Percentiles rank a stretch among this genome's conserved stretches.
These are phyloP conservation scores for Brettanomyces bruxellensis DNA, from an alignment of 805 yeast species.

Conservation along the genomic window DNA sequence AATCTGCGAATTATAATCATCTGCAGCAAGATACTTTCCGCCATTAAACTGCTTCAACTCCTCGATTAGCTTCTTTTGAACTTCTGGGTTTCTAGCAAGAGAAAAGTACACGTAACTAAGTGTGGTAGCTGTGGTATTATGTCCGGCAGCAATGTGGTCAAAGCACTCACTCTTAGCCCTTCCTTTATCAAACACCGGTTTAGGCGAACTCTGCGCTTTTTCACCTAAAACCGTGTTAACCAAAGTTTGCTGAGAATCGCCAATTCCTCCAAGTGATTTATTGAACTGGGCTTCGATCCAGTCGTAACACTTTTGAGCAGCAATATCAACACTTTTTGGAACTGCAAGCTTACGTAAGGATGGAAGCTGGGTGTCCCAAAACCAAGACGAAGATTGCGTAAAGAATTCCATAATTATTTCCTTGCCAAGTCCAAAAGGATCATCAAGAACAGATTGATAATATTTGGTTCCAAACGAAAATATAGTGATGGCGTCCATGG, in stretches of 20 bases:
- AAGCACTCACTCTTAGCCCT: conserved; percentile 38
- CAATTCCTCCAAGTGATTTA: conserved; percentile 9
- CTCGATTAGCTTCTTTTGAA: conserved; percentile 37
- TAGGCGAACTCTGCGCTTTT: conserved; percentile 6
- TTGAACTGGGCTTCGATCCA: conserved; percentile 34
- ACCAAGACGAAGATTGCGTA: conserved; percentile 49
- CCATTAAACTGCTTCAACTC: conserved; percentile 30
- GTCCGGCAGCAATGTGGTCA: conserved; percentile 72
- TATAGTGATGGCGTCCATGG: conserved; percentile 60
- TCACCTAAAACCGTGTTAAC: conserved; percentile 15
- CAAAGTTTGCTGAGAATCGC: conserved; percentile 14
- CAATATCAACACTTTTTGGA: conserved; percentile 27
- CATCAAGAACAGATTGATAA: conserved; percentile 35
- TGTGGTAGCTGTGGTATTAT: conserved; percentile 65
- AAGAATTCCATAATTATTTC: conserved; percentile 36
- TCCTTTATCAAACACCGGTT: conserved; percentile 8
- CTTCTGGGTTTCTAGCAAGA: conserved; percentile 37
- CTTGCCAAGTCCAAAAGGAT: conserved; percentile 29
- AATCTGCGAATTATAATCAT: conserved; percentile 16
- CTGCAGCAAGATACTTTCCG: conserved; percentile 13
- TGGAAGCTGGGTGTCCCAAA: conserved; percentile 59
- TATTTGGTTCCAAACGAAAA: conserved; percentile 47
- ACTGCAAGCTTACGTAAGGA: conserved; percentile 42
- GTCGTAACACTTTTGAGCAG: conserved; percentile 30
- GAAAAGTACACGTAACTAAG: conserved; percentile 51